These are phyloP conservation scores for Spiraea crenata DNA, from an alignment of 331 rosid species.

Conservation along the genomic window DNA sequence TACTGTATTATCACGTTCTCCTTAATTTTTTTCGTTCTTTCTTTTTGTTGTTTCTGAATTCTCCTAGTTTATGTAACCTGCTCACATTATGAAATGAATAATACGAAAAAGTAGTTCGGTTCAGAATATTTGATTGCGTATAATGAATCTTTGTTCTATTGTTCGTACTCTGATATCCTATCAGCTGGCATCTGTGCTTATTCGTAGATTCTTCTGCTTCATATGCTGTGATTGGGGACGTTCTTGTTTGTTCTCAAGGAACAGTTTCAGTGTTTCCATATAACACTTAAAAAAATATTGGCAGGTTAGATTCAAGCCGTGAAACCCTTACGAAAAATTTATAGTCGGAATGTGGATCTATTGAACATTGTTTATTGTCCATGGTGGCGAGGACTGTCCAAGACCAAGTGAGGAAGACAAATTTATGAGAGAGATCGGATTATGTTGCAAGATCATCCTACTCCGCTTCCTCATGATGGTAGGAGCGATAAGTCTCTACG, in stretches of 20 bases:
- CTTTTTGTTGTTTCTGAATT: neutral
- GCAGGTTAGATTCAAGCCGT: too few relatives aligned
- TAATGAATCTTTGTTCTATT: neutral
- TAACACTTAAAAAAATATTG: too few relatives aligned
- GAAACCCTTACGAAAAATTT: too few relatives aligned
- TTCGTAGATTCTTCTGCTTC: neutral
- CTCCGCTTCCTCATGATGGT: neutral
- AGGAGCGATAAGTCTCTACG: neutral
- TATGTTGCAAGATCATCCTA: neutral
- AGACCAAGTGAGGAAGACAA: too few relatives aligned
- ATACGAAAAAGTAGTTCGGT: neutral
- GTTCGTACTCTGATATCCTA: neutral
- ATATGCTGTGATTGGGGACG: too few relatives aligned
- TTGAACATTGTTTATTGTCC: too few relatives aligned
- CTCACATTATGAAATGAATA: neutral
- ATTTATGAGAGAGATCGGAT: neutral
- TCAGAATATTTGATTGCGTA: neutral
- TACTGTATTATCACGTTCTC: neutral
- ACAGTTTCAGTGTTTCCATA: too few relatives aligned
- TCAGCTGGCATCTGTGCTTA: neutral
- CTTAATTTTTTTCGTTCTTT: neutral
- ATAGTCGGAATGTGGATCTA: too few relatives aligned
- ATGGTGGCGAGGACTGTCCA: too few relatives aligned
- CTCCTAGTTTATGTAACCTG: neutral
- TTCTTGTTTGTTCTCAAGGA: too few relatives aligned